A percentile compares a stretch with the other conserved stretches of the same genome.
Evolutionary conservation across 2,329 filamentous ascomycete species (phyloP).

Genomic region (Monilinia fructigena): DNA sequence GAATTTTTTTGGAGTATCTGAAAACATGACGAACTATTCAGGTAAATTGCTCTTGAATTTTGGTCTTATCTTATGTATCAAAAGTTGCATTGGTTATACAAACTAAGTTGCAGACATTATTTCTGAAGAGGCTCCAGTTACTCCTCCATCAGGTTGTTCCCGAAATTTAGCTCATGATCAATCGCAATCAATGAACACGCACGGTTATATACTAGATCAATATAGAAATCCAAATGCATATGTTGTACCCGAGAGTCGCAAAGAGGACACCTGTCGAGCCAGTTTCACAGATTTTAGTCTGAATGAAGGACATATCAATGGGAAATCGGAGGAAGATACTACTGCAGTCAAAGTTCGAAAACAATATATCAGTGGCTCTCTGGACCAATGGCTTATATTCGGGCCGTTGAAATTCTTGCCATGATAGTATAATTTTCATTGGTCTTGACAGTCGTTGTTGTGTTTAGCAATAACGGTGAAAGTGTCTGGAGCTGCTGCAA

Average conservation of each 20-base stretch:
- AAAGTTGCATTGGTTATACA: no score
- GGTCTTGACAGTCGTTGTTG: slow-evolving; percentile 28
- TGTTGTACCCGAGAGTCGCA: no score
- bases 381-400: slow-evolving; percentile 23
- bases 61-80: background rate
- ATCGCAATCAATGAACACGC: background rate
- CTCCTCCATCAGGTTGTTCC: background rate
- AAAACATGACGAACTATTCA: background rate
- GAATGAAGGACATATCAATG: background rate
- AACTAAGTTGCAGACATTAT: background rate
- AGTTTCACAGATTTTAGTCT: background rate
- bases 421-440: slow-evolving; percentile 29
- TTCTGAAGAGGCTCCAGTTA: background rate
- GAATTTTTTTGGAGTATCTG: background rate
- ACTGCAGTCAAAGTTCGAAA: background rate
- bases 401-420: slow-evolving; percentile 27
- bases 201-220: background rate
- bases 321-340: background rate
- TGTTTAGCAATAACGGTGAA: slow-evolving; percentile 25
- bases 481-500: slow-evolving; percentile 21
- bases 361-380: slow-evolving; percentile 12
- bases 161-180: background rate
- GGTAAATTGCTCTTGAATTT: background rate
- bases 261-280: background rate
- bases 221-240: background rate